Percentiles rank a stretch among this genome's conserved stretches.
phyloP scores from a whole-genome alignment of 495 filamentous ascomycete genomes.

The Penicillium macrosclerotiorum region DNA sequence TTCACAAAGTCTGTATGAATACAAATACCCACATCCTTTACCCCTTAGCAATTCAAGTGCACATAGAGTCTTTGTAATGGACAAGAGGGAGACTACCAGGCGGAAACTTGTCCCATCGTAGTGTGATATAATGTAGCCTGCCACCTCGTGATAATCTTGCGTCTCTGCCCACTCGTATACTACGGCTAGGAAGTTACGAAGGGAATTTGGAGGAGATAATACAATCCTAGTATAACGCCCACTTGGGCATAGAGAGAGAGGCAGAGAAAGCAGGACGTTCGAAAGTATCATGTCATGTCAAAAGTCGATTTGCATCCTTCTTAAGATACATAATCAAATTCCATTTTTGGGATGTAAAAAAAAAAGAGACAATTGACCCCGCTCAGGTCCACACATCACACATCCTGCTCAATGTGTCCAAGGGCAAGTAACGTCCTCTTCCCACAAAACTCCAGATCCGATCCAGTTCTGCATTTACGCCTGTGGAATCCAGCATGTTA shows the following conservation, averaged over 20 bases:
- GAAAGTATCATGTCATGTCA: conserved; percentile 43
- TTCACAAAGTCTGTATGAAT: no score
- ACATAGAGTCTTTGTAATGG: no score
- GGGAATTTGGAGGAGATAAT: not conserved
- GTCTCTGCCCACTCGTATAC: no score
- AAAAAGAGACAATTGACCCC: conserved; percentile 42
- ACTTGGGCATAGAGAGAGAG: no score
- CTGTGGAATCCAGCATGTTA: conserved; percentile 17
- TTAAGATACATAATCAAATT: conserved; percentile 46
- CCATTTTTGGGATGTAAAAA: conserved; percentile 39
- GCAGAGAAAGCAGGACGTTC: no score
- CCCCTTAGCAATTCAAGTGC: no score
- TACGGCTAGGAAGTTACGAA: no score
- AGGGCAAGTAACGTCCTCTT: conserved; percentile 30
- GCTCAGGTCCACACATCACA: conserved; percentile 38
- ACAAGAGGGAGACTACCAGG: no score
- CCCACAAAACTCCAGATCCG: conserved; percentile 45
- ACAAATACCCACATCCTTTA: no score
- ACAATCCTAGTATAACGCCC: not conserved
- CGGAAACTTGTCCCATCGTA: no score
- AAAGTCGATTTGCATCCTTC: conserved; percentile 46
- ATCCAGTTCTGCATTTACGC: conserved; percentile 43
- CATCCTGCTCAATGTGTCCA: conserved; percentile 31
- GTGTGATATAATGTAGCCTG: no score
- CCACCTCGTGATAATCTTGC: no score